Base-by-base conservation (phyloP, 768 basidiomycete species). In the Suillus variegatus region DNA sequence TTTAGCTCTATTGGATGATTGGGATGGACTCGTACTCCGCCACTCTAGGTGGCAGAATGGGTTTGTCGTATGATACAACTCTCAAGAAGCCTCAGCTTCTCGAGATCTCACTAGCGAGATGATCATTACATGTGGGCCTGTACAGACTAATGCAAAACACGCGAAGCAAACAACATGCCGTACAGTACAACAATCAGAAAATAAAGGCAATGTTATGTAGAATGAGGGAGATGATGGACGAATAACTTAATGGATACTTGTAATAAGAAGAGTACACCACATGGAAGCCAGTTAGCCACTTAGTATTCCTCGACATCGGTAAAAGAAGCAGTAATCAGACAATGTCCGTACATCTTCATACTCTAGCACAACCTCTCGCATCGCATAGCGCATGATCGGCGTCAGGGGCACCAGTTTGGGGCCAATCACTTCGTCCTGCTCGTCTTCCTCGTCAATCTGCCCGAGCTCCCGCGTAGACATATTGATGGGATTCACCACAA, bases 371-470 rank as follows among this genome's bases (percentile, higher is more conserved):
- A 94, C 92, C 72, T 92, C 88, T 60, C 86, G 81, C 92, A 94
- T 94, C 56, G 93, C 93, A 74, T 80, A 92, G 36, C 88, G 81
- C 87, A 94, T 91, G 65, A 94, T 91, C 2, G 92, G 91, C 2
- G 92, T 90, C 20, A 86, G 84, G 10, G 93, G 89, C 40, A 92
- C 82, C 64, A 95, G 73, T 74, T 90, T 90, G 14, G 93, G 92
- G 13, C 91, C 91, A 41, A 92, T 81, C 35, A 81, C 67, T 62
- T 89, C 83, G 66, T 88, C 85, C 64, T 81, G 78, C 35, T 84
- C 78, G 62, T 83, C 82, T 18, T 83, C 82, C 64, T 86, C 85
- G 62, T 85, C 83, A 40, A 80, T 80, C 55, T 82, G 79, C 36
- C 76, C 76, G 46, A 81, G 73, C 73, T 84, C 79, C 67, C 82